Base-by-base conservation (phyloP, 2,329 filamentous ascomycete species). In the Microascus cirrosus region DNA sequence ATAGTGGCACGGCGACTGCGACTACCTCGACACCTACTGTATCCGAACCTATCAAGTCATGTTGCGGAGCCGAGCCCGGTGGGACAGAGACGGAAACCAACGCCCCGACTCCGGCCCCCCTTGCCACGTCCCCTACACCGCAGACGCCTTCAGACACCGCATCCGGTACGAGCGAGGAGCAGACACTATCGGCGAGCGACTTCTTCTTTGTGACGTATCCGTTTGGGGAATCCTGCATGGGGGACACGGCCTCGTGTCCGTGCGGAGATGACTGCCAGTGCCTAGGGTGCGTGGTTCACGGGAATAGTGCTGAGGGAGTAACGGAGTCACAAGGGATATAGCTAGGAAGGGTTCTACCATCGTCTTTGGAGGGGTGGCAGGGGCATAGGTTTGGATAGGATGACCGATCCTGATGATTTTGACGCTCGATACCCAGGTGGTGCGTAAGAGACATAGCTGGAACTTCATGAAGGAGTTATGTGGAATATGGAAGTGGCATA, bases 241-340 rank as follows among this genome's bases (percentile, higher is more conserved):
- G 80, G 2, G 75, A 77, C 59, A 71, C 71, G 59, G 69, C 73
- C 13, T 76, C 72, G 48, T 84, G 81, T 63, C 79, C 77, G 0
- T 84, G 82, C 58, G 81, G 81, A 10, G 80, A 84, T 59, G 79
- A 82, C 60, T 84, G 81, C 59, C 71, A 78, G 60, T 84, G 81
- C 62, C 67, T 82, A 2, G 81, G 80, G 3, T 84, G 81, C 61
- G 71, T 75, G 55, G 79, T 83, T 55, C 81, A 84, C 42, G 60
- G 61, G 28, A 58, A 58, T 18, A 53, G 24, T 39, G 45, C 11
- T 24, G n/a, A 50, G 45, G 45, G n/a, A 20, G 12, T 24, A 5
- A 3, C 2, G 18, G 45, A 24, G 22, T 20, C 45, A 24, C 24
- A 50, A 22, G 8, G 45, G 20, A 7, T 10, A 2, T 8, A 8